Base-by-base conservation (phyloP, 108 stramenopile genomes). In the Cyclotella cryptica region DNA sequence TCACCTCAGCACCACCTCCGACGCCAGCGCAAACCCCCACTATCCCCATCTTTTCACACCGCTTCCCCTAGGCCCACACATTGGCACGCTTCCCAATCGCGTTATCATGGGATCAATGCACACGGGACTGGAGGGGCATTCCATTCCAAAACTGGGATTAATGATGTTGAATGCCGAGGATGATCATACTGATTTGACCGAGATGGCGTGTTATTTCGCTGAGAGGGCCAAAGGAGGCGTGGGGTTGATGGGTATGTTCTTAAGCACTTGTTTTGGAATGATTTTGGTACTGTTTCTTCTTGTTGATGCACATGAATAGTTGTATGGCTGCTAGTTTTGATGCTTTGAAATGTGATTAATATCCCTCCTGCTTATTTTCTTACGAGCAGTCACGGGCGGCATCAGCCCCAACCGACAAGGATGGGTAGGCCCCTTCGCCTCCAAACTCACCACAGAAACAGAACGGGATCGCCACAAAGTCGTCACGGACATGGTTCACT, bases 21-120 rank as follows among this genome's bases (percentile, higher is more conserved):
- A 22, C 28, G 11, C 10, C 35, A 49, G n/a, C 35, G 19, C 46
- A 24, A 83, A 87, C 66, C 84, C 84, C 14, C 66, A 88, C 43
- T 95, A 88, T 77, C 92, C 92, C 0, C 74, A 75, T 42, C 71
- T 90, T 24, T 95, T 95, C 78, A 52, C 81, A 22, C 90, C 94
- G 0, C 74, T 92, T 24, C 67, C 86, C 78, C 71, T 95, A 10
- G 90, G 91, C 9, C 84, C 87, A 13, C 81, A 84, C 67, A 86
- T 89, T 63, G 89, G 89, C 47, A 74, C 72, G 1, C 75, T 98
- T 1, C 91, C 93, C 47, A 98, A 98, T 74, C 92, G 98, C 21
- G 91, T 95, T 41, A 62, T 98, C 51, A 98, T 98, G 98, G 98
- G 98, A 43, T 91, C 90, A 62, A 98, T 98, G 98, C 98, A 98